A percentile compares a stretch with the other conserved stretches of the same genome.
Conservation (phyloP, 139 green algal species). For the Tetraselmis striata region DNA sequence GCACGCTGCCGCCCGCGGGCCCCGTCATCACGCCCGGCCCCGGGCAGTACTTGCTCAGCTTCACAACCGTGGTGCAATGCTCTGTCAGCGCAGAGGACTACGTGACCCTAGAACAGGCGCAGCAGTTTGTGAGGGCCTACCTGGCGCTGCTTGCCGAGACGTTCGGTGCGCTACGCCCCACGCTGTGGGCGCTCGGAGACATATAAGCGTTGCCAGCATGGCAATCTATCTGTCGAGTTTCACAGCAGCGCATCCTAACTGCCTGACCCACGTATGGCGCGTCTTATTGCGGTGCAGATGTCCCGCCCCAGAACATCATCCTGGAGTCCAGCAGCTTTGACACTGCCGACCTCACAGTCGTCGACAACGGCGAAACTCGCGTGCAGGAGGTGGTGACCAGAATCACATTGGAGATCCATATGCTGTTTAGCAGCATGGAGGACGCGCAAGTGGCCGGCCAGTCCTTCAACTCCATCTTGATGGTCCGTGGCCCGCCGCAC, state of each 20-base stretch:
- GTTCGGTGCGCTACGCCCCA: no score
- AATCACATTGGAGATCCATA: not conserved
- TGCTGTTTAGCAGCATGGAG: not conserved
- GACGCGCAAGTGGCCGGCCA: no score
- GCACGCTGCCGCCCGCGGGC: not conserved
- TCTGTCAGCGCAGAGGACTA: not conserved
- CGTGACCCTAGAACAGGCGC: not conserved
- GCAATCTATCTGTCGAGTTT: no score
- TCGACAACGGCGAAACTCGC: not conserved
- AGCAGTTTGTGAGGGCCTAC: not conserved
- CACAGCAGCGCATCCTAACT: no score
- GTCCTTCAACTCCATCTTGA: no score
- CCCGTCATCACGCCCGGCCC: not conserved
- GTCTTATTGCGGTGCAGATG: no score
- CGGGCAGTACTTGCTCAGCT: not conserved
- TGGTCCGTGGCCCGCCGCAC: no score
- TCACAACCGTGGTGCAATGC: not conserved
- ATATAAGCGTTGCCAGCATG: no score
- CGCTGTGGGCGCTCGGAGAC: no score
- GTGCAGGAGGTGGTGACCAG: not conserved
- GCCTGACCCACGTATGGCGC: no score
- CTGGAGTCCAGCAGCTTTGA: not conserved
- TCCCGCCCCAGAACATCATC: not conserved
- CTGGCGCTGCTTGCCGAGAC: not conserved
- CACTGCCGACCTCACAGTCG: not conserved